These are phyloP conservation scores for Coemansia sp. DNA, from an alignment of 192 early-diverging fungal genomes.

Conservation along the genomic window DNA sequence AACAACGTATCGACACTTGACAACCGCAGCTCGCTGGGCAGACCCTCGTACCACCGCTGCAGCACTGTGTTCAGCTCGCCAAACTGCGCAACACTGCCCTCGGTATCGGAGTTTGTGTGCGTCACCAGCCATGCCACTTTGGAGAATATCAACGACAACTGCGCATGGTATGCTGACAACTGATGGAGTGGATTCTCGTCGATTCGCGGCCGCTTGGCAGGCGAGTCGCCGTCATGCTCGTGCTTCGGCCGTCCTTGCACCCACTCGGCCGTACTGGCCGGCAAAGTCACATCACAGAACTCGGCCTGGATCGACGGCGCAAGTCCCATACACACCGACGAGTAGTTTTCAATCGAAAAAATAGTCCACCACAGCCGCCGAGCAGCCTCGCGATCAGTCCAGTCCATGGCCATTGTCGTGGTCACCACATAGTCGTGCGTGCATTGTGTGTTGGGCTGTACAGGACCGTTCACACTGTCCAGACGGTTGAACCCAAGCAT, in stretches of 20 bases:
- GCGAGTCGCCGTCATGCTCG: neutral
- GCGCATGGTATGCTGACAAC: constrained; percentile 49
- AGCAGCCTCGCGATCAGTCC: constrained; percentile 52
- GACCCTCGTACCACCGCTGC: constrained; percentile 53
- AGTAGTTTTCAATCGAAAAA: constrained; percentile 53
- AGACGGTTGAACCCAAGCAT: constrained; percentile 50
- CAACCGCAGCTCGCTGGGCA: constrained; percentile 50
- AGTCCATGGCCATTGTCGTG: constrained; percentile 40
- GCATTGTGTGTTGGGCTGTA: constrained; percentile 25
- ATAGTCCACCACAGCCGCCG: constrained; percentile 55
- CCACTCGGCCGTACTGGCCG: constrained; percentile 46
- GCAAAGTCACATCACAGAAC: constrained; percentile 49
- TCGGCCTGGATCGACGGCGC: constrained; percentile 55
- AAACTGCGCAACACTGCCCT: constrained; percentile 47
- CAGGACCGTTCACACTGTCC: constrained; percentile 45
- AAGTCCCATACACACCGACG: constrained; percentile 48
- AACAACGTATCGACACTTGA: constrained; percentile 43
- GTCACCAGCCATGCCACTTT: constrained; percentile 56
- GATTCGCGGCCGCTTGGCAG: constrained; percentile 28
- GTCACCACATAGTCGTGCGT: constrained; percentile 19
- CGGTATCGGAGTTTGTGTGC: constrained; percentile 25
- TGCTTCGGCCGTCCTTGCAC: constrained; percentile 18
- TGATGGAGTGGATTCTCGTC: constrained; percentile 33
- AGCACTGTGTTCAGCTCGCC: constrained; percentile 51
- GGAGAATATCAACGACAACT: constrained; percentile 54